Conservation (phyloP, 495 filamentous ascomycete species). For the Copromyces sp. region DNA sequence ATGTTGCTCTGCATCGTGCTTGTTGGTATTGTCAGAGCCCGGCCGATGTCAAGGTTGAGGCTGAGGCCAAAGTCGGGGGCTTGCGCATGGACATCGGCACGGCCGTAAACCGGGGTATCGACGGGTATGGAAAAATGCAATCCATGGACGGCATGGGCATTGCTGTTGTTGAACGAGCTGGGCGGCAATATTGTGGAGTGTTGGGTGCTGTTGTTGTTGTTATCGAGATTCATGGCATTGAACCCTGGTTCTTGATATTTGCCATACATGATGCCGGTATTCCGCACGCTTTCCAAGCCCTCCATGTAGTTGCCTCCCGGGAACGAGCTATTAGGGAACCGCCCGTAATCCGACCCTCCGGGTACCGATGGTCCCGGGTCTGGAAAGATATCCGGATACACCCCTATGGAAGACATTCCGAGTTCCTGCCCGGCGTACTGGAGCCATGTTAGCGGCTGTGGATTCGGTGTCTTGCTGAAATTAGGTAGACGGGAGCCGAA, state of each 20-base stretch:
- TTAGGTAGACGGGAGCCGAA: background rate
- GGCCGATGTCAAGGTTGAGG: background rate
- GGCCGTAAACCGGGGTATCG: background rate
- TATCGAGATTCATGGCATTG: rapidly evolving
- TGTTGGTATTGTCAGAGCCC: background rate
- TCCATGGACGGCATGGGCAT: rapidly evolving
- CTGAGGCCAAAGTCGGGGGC: background rate
- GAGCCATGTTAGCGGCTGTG: background rate
- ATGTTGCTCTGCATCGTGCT: background rate
- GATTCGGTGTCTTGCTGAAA: background rate
- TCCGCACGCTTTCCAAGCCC: background rate
- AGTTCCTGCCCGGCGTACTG: background rate
- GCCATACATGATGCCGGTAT: no score
- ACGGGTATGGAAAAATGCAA: rapidly evolving
- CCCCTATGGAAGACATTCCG: background rate
- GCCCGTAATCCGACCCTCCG: background rate
- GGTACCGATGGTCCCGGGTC: background rate
- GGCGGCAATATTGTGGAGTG: rapidly evolving
- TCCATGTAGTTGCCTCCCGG: background rate
- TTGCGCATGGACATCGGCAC: background rate
- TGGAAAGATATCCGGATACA: background rate
- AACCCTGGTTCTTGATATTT: rapidly evolving
- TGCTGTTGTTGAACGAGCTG: background rate
- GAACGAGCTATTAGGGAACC: background rate
- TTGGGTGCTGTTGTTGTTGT: background rate